Evolutionary conservation across 441 rosid species (phyloP).

Genomic region (Theobroma grandiflorum): DNA sequence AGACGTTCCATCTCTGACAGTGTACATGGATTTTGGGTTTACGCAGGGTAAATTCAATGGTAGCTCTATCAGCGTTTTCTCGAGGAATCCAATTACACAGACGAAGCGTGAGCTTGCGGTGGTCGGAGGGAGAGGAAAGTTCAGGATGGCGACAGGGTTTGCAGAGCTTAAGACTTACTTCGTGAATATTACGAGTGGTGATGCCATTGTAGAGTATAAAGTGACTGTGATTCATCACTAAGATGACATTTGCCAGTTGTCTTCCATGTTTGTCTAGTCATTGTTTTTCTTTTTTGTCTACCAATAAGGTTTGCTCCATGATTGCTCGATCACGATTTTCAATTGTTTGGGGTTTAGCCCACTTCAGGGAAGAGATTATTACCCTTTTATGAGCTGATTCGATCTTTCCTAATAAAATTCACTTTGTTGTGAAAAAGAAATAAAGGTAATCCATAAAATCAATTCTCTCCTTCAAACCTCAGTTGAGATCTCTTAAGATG

Average conservation of each 20-base stretch:
- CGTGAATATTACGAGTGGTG: constrained; percentile 33
- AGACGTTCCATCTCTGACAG: constrained; percentile 34
- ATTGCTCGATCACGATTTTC: too few species aligned
- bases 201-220: constrained; percentile 55
- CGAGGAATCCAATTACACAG: constrained; percentile 46
- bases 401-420: background rate
- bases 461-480: too few species aligned
- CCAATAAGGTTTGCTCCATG: background rate
- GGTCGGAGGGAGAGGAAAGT: constrained; percentile 60
- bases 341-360: background rate
- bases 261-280: background rate
- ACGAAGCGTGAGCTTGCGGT: constrained; percentile 55
- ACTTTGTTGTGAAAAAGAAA: too few species aligned
- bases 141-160: constrained; percentile 53
- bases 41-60: constrained; percentile 46
- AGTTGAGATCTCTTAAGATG: too few species aligned
- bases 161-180: constrained; percentile 46
- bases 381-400: background rate
- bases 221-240: constrained; percentile 51
- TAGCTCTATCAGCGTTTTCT: constrained; percentile 50
- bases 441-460: too few species aligned
- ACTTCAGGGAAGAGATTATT: background rate
- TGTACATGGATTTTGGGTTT: constrained; percentile 49
- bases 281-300: background rate
- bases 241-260: background rate